Evolutionary conservation across 768 basidiomycete species (phyloP).

Genomic region (Lactifluus volemus): DNA sequence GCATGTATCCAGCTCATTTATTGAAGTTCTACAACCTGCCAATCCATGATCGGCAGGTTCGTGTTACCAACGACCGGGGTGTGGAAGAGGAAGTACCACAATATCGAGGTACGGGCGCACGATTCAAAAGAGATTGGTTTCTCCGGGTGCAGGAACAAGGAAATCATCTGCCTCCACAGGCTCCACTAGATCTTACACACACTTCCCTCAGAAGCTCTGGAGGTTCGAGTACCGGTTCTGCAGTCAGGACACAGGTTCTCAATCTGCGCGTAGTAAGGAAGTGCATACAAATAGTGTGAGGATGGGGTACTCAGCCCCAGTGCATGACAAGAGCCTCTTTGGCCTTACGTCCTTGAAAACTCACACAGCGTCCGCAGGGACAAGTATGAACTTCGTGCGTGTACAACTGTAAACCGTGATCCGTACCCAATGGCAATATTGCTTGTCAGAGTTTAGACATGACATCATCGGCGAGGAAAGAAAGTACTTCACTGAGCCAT

Average conservation of each 20-base stretch:
- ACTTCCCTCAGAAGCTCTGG: constrained; percentile 45
- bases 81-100: background rate
- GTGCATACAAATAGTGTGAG: background rate
- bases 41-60: background rate
- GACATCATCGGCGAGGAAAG: too few relatives aligned
- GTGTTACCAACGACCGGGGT: background rate
- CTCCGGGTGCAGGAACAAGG: constrained; percentile 49
- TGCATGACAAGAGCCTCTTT: constrained; percentile 60
- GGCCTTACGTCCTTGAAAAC: constrained; percentile 55
- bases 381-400: background rate
- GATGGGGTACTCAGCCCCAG: constrained; percentile 43
- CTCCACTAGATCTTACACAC: constrained; percentile 39
- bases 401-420: background rate
- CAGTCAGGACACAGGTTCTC: constrained; percentile 47
- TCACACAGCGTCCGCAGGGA: constrained; percentile 57
- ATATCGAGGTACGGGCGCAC: background rate
- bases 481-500: background rate
- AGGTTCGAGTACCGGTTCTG: constrained; percentile 52
- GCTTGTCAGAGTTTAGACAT: too few relatives aligned
- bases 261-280: background rate
- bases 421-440: constrained; percentile 62
- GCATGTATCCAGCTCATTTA: too few relatives aligned
- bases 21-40: too few relatives aligned
- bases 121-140: constrained; percentile 34
- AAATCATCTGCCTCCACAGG: constrained; percentile 50